Base-by-base conservation (phyloP, 2,329 filamentous ascomycete species). In the Myrmaecium sp. region DNA sequence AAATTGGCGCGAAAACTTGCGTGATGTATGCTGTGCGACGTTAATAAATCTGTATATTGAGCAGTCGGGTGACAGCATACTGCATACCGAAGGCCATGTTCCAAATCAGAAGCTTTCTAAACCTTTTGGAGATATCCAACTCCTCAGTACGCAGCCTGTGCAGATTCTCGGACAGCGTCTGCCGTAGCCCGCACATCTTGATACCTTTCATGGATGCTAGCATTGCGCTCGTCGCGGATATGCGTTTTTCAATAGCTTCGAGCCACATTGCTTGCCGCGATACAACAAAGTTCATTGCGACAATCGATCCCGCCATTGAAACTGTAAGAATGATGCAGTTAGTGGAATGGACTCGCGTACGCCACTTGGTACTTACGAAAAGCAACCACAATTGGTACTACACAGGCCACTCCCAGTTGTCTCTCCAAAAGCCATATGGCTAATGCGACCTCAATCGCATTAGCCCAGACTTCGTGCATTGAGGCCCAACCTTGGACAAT, bases 351-450 rank as follows among this genome's bases (percentile, higher is more conserved):
- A n/a, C n/a, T n/a, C n/a, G n/a, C n/a, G n/a, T n/a, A n/a, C n/a
- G n/a, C 20, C 24, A 22, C 40, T 41, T 6, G n/a, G 16, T 36
- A 38, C 41, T 20, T 38, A 47, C 45, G 22, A 6, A 56, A 24
- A 0, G 62, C 55, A 3, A 63, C 43, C 0, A 53, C 49, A 5
- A 69, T 46, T 0, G 64, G 62, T 0, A 58, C 55, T 0, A 56
- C 39, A 20, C 61, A 67, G 0, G 61, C 59, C 0, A 47, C 42
- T 0, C 64, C 62, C 1, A 69, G 36, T 25, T 63, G 51, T 4
- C 36, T 36, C 12, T 64, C 44, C 1, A 69, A 44, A 0, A 68
- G 45, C 39, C 51, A 68, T 25, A 55, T 54, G 0, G 55, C 56
- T 2, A 67, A 28, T 4, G 38, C 51, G 4, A 60, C 49, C 32